Evolutionary conservation across 176 grass and related monocot genomes (phyloP).

Genomic region (Coix lacrymajobi): DNA sequence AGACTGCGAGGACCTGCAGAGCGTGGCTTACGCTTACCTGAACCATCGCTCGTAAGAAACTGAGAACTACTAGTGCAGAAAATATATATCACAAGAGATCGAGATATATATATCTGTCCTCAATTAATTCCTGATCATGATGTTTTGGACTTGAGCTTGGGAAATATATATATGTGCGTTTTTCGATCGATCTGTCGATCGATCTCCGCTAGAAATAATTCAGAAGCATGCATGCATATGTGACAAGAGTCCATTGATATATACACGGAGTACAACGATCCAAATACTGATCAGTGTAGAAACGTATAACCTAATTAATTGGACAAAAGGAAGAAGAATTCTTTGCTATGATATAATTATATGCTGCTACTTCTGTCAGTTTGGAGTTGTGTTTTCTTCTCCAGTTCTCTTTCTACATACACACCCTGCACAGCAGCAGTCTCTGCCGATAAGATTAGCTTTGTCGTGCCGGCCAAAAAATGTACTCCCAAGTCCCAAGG

Average conservation of each 20-base stretch:
- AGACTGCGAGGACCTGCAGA: constrained; percentile 76
- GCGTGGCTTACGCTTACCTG: constrained; percentile 68
- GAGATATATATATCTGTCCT: constrained; percentile 35
- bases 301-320: constrained; percentile 23
- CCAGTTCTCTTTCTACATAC: not conserved
- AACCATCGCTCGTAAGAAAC: constrained; percentile 60
- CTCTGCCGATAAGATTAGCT: not conserved
- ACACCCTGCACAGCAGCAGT: no score
- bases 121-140: constrained; percentile 34
- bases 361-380: not conserved
- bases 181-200: not conserved
- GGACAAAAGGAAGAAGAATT: not conserved
- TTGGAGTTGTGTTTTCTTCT: constrained; percentile 17
- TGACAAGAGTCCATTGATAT: constrained; percentile 14
- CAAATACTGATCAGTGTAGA: constrained; percentile 25
- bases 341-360: constrained; percentile 6
- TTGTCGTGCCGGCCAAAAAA: constrained; percentile 11
- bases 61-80: constrained; percentile 44
- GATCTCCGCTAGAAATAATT: constrained; percentile 27
- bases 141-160: constrained; percentile 44
- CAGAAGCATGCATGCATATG: not conserved
- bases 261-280: no score
- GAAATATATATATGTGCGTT: constrained; percentile 25
- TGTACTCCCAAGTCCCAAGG: constrained; percentile 19
- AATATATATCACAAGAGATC: constrained; percentile 48